These are phyloP conservation scores for Neurospora crassa DNA, from an alignment of 2,329 filamentous ascomycete species.

Conservation along the genomic window DNA sequence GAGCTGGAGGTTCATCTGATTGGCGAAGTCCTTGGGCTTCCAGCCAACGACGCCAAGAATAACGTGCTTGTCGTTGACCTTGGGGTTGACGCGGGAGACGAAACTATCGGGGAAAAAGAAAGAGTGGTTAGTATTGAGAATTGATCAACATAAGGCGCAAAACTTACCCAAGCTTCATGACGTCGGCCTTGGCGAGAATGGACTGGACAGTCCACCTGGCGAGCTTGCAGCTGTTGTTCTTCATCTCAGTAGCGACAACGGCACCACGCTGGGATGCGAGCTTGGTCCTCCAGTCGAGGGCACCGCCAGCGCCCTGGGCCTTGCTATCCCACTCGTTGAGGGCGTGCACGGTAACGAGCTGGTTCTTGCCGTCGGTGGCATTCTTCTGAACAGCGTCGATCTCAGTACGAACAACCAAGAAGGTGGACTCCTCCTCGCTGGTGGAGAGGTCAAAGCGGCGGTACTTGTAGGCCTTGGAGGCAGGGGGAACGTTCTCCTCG, in stretches of 20 bases:
- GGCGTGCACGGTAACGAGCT: constrained; percentile 85
- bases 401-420: constrained; percentile 90
- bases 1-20: constrained; percentile 95
- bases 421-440: constrained; percentile 87
- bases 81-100: constrained; percentile 88
- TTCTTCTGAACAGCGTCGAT: constrained; percentile 95
- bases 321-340: constrained; percentile 99
- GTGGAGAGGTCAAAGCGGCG: constrained; percentile 91
- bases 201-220: constrained; percentile 96
- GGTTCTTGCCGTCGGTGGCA: constrained; percentile 82
- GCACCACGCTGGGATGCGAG: constrained; percentile 90
- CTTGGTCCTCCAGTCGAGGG: constrained; percentile 95
- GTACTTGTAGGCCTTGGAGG: constrained; percentile 98
- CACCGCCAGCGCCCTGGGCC: constrained; percentile 88
- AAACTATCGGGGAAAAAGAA: constrained; percentile 48
- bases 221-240: constrained; percentile 99
- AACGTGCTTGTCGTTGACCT: constrained; percentile 86
- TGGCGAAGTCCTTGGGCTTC: constrained; percentile 94
- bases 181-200: constrained; percentile 92
- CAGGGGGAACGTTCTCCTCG: constrained; percentile 87
- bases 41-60: constrained; percentile 92
- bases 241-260: constrained; percentile 98
- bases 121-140: constrained; percentile 18
- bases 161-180: constrained; percentile 92
- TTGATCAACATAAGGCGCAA: background rate